Evolutionary conservation across 805 yeast genomes (phyloP).

Genomic region (Nakazawaea wickerhamii): DNA sequence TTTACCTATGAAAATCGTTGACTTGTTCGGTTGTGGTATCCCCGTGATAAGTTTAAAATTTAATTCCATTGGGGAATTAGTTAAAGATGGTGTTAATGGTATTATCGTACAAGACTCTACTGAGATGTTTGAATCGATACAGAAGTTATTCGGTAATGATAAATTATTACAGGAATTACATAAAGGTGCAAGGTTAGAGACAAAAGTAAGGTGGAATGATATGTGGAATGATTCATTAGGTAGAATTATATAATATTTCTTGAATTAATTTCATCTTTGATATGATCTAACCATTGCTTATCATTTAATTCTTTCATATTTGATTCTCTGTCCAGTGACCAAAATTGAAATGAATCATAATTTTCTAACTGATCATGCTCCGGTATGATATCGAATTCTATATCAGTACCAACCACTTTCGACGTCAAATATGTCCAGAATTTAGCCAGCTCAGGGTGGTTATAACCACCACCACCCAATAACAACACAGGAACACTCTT

Average conservation of each 20-base stretch:
- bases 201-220: slow-evolving; percentile 63
- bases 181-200: slow-evolving; percentile 70
- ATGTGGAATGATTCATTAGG: slow-evolving; percentile 62
- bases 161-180: slow-evolving; percentile 28
- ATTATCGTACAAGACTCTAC: slow-evolving; percentile 39
- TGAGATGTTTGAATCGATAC: slow-evolving; percentile 41
- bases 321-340: slow-evolving; percentile 30
- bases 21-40: slow-evolving; percentile 91
- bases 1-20: slow-evolving; percentile 95
- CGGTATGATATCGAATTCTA: slow-evolving; percentile 43
- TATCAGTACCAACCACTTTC: slow-evolving; percentile 15
- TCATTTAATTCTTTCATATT: slow-evolving; percentile 30
- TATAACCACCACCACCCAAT: slow-evolving; percentile 79
- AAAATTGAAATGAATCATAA: slow-evolving; percentile 44
- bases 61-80: slow-evolving; percentile 74
- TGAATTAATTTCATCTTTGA: slow-evolving; percentile 16
- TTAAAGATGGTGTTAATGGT: slow-evolving; percentile 67
- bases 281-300: slow-evolving; percentile 24
- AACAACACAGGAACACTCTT: slow-evolving; percentile 34
- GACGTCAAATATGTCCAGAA: slow-evolving; percentile 48
- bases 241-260: slow-evolving; percentile 7
- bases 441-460: slow-evolving; percentile 54
- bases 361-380: slow-evolving; percentile 41
- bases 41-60: slow-evolving; percentile 82
- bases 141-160: slow-evolving; percentile 27